Evolutionary conservation across 257 asterid genomes (phyloP), one percentile per base, ranked within the genome.

Genomic region (Solanum etuberosum): DNA sequence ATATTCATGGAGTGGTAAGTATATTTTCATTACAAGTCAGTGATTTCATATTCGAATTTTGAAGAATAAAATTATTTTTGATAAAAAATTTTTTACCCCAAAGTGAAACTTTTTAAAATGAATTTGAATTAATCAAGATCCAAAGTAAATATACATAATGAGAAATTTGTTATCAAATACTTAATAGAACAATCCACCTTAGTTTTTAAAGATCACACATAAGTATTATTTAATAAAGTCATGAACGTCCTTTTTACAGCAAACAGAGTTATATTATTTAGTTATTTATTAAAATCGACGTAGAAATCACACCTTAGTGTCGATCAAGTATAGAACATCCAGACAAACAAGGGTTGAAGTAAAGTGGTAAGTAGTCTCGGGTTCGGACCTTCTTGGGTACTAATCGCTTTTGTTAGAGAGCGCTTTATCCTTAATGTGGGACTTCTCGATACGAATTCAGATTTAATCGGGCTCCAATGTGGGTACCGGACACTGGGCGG

Each of bases 31-130:
- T 59, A 9, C 4, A n/a, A 10, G 11, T 61, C 2, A 6, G 3
- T 10, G 6, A 0, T 23, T 7, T 59, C 0, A 11, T 3, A 10
- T 1, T 61, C 1, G 0, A n/a, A 5, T 61, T 61, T 10, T 61
- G 13, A 10, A 21, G 1, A 10, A 61, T 23, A 10, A 61, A 61
- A 5, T 10, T 1, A 10, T n/a, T 21, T 29, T 68, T 31, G 40
- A 68, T 14, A 29, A 1, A 8, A 1, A 68, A 5, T 8, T 0
- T 7, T 31, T 70, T 70, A 70, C 0, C 3, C 1, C 1, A 29
- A 27, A 67, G 0, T 31, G 1, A 1, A 3, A 3, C 1, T 29
- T 70, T 70, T 70, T 4, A 3, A 15, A 16, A 68, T 68, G 5
- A 27, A 29, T 5, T 13, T 15, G 5, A 68, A 29, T 7, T 3